Evolutionary conservation across 805 yeast species (phyloP), one percentile per base, ranked within the genome.

Genomic region (Jamesozyma piceae): DNA sequence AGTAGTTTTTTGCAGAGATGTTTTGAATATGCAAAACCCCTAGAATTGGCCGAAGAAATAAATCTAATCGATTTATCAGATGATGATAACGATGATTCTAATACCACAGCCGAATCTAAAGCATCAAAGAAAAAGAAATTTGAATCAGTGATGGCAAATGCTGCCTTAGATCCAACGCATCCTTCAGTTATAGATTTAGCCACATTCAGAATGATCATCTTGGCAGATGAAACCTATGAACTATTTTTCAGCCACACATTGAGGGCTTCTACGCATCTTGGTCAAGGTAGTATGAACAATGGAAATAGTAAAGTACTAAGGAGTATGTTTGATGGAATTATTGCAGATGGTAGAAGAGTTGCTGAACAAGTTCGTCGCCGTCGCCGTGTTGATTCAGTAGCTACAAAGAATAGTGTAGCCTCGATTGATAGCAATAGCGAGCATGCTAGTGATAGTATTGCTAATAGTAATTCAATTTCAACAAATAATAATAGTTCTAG

Each of bases 151-250:
- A 69, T 69, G 22, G 87, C 86, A 38, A 87, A 88, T 56, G 85
- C 78, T 4, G 95, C 95, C 0, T 65, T 87, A 31, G 85, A 87
- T 56, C 95, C 95, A 3, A 71, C 74, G 27, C 75, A 80, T 27
- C 95, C 95, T 1, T 77, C 81, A 9, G 77, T 67, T 44, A 71
- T 89, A 41, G 84, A 82, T 41, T 66, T 87, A 15, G 86, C 97
- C 0, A 88, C 95, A 0, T 90, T 90, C 65, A 69, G 97, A 48
- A 90, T 90, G 98, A 94, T 92, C 1, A 67, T 92, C 5, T 67
- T 90, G 5, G 97, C 97, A 0, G 96, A 89, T 59, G 97, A 88
- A 55, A 84, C 96, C 0, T 82, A 87, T 51, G 97, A 92, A 60
- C 68, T 82, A 33, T 77, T 90, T 47, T 92, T 92, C 64, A 71